These are phyloP conservation scores for Kuraishia hungarica DNA, from an alignment of 805 yeast species.

Conservation along the genomic window DNA sequence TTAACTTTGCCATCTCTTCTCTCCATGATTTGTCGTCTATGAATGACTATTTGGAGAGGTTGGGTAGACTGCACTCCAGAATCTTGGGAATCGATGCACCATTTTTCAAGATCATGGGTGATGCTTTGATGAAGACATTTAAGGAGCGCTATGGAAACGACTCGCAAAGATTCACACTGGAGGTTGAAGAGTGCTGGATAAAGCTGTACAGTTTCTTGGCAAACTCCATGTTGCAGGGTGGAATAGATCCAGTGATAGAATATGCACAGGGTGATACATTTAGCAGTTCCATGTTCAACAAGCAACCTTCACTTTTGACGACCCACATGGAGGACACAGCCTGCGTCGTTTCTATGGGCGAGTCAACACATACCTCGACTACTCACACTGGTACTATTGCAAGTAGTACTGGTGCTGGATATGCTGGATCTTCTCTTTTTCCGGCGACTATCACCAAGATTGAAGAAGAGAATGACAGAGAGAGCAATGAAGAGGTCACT, in stretches of 20 bases:
- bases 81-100: conserved; percentile 65
- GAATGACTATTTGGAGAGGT: conserved; percentile 48
- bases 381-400: neutral
- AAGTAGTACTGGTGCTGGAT: neutral
- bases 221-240: conserved; percentile 55
- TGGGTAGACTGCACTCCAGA: conserved; percentile 72
- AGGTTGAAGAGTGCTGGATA: conserved; percentile 64
- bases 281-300: neutral
- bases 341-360: neutral
- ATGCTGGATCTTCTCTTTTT: neutral
- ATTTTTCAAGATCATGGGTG: conserved; percentile 66
- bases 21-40: conserved; percentile 50
- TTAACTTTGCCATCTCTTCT: conserved; percentile 57
- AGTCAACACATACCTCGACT: neutral
- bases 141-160: conserved; percentile 43
- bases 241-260: conserved; percentile 38
- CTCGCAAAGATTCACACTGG: conserved; percentile 38
- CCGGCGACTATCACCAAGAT: neutral
- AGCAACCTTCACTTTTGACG: neutral
- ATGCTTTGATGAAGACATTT: conserved; percentile 59
- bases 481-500: neutral
- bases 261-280: conserved; percentile 9
- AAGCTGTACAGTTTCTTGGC: conserved; percentile 61
- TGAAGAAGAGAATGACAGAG: neutral
- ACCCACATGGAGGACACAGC: neutral